Conservation (phyloP, 768 basidiomycete genomes). For the Leccinum arenicola region DNA sequence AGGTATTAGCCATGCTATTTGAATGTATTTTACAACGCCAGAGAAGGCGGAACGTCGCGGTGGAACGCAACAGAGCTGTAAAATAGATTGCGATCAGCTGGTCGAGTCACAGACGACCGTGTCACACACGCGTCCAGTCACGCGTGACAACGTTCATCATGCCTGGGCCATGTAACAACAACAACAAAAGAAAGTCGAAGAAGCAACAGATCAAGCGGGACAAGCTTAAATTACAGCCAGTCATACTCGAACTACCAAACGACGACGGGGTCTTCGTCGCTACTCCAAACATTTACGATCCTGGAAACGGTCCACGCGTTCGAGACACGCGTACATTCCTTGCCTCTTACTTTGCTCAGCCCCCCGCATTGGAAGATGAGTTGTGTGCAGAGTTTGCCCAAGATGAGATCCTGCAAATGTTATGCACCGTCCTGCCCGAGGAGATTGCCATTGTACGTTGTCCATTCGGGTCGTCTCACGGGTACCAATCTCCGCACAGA, state of each 20-base stretch:
- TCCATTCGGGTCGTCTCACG: neutral
- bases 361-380: constrained; percentile 59
- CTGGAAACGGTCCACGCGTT: constrained; percentile 78
- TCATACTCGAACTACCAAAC: neutral
- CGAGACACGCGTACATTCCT: constrained; percentile 66
- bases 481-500: constrained; percentile 37
- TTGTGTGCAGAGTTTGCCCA: constrained; percentile 77
- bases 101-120: constrained; percentile 21
- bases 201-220: constrained; percentile 35
- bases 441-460: constrained; percentile 65
- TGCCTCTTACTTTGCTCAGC: constrained; percentile 62
- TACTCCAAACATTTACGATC: constrained; percentile 69
- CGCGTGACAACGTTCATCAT: constrained; percentile 38
- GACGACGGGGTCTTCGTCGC: constrained; percentile 29
- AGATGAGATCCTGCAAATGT: constrained; percentile 72
- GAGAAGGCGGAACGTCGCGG: constrained; percentile 21
- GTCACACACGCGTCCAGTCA: constrained; percentile 34
- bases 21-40: constrained; percentile 33
- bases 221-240: constrained; percentile 17
- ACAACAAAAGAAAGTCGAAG: constrained; percentile 43
- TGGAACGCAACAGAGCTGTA: constrained; percentile 22
- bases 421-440: constrained; percentile 63
- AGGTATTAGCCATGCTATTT: constrained; percentile 54
- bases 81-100: constrained; percentile 30
- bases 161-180: constrained; percentile 58